Conservation (phyloP, 2,329 filamentous ascomycete species). For the Coniella lustricola region DNA sequence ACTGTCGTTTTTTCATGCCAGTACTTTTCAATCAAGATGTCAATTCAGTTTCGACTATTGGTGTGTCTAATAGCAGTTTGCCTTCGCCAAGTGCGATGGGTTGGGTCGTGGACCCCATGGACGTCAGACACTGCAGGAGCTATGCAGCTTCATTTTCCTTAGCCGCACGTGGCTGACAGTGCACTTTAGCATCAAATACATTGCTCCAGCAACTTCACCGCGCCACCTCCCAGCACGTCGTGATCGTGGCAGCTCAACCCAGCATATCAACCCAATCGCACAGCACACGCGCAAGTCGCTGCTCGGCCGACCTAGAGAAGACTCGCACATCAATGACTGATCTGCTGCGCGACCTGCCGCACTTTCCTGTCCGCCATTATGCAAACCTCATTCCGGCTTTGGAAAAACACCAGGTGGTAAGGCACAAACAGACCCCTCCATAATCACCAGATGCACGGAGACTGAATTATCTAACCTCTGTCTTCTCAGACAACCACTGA, state of each 20-base stretch:
- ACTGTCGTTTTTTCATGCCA: no score
- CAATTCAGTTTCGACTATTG: no score
- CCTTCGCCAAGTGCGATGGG: no score
- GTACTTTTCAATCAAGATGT: no score
- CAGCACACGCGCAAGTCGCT: background rate
- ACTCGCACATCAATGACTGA: conserved; percentile 62
- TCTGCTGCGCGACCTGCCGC: conserved; percentile 73
- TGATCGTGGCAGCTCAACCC: no score
- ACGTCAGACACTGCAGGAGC: background rate
- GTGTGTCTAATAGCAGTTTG: no score
- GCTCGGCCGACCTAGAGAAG: background rate
- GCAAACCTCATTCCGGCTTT: conserved; percentile 70
- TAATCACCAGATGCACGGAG: background rate
- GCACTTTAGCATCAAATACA: background rate
- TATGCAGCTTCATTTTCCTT: background rate
- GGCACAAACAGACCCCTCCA: background rate
- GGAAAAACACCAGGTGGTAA: conserved; percentile 61
- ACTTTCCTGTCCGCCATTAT: conserved; percentile 66
- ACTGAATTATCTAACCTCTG: background rate
- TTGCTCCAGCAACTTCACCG: background rate
- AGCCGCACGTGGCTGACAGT: background rate
- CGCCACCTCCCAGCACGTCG: background rate
- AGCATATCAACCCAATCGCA: no score
- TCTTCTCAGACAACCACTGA: conserved; percentile 58
- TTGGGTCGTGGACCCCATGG: no score